phyloP scores from a whole-genome alignment of 2,329 filamentous ascomycete species.

The Zasmidium angulare region DNA sequence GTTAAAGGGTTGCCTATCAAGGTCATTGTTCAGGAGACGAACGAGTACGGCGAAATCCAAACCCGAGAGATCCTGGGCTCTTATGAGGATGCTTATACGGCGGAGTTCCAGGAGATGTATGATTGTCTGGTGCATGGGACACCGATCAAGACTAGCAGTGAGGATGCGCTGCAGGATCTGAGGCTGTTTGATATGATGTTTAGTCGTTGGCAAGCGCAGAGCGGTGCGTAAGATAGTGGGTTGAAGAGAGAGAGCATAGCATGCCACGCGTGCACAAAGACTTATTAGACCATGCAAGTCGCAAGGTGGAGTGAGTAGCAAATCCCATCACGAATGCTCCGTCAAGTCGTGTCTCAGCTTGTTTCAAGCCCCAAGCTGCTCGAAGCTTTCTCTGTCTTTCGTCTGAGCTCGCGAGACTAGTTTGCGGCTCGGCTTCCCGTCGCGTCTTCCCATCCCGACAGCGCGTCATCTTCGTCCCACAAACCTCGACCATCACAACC shows the following conservation, averaged over 20 bases:
- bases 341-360: no score
- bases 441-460: background rate
- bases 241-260: no score
- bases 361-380: no score
- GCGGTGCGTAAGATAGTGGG: no score
- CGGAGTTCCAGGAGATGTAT: conserved; percentile 44
- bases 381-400: no score
- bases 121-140: conserved; percentile 40
- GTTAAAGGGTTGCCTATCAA: conserved; percentile 56
- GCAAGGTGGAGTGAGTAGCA: no score
- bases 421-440: background rate
- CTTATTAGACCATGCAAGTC: no score
- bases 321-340: no score
- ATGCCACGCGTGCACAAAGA: no score
- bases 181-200: conserved; percentile 36
- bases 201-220: conserved; percentile 24
- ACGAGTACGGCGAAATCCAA: conserved; percentile 34
- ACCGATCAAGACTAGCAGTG: conserved; percentile 42
- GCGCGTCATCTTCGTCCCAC: background rate
- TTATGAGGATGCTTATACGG: conserved; percentile 50
- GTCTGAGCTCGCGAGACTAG: no score
- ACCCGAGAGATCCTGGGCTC: conserved; percentile 40
- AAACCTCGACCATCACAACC: background rate
- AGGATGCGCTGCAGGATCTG: conserved; percentile 45
- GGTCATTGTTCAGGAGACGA: conserved; percentile 48